Conservation (phyloP, 768 basidiomycete species). For the Lentinula detonsa region DNA sequence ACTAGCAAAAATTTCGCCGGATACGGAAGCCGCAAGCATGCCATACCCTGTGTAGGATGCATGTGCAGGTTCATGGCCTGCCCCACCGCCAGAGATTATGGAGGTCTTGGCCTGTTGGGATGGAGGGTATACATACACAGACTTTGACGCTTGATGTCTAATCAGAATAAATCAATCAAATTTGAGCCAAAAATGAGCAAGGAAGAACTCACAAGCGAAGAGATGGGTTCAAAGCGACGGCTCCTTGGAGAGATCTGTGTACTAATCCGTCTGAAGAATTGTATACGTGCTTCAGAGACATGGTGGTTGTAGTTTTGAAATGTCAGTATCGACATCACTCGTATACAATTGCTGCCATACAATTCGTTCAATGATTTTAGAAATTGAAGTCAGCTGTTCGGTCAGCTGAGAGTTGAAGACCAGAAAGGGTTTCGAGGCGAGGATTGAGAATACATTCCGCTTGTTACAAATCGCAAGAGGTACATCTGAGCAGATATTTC, state of each 20-base stretch:
- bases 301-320: constrained; percentile 8
- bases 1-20: constrained; percentile 59
- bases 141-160: constrained; percentile 31
- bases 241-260: constrained; percentile 34
- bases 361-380: neutral
- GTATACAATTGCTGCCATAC: neutral
- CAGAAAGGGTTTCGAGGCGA: too few relatives aligned
- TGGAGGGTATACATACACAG: constrained; percentile 23
- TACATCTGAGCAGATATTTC: too few relatives aligned
- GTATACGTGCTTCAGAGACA: constrained; percentile 40
- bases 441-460: too few relatives aligned
- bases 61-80: constrained; percentile 58
- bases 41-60: constrained; percentile 52
- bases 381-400: neutral
- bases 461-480: too few relatives aligned
- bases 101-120: constrained; percentile 23
- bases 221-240: constrained; percentile 32
- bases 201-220: constrained; percentile 27
- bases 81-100: constrained; percentile 44
- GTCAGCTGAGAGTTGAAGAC: neutral
- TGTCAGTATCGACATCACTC: neutral
- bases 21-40: constrained; percentile 48
- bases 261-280: constrained; percentile 35
- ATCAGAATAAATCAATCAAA: neutral
- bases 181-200: neutral